These are phyloP conservation scores for Cladorrhinum sp. DNA, from an alignment of 2,329 filamentous ascomycete species.

Conservation along the genomic window DNA sequence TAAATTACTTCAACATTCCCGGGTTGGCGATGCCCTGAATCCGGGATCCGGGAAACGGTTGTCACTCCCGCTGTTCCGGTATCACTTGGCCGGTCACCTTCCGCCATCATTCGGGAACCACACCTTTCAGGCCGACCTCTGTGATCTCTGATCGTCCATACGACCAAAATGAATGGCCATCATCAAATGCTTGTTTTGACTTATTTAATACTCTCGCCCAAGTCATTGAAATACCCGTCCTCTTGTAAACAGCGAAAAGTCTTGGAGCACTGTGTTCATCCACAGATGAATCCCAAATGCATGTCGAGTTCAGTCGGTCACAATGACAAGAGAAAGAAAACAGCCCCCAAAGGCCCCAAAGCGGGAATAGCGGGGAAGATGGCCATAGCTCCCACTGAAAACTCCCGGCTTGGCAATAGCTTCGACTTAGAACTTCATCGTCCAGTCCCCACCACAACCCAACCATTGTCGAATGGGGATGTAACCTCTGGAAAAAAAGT, in stretches of 20 bases:
- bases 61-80: neutral
- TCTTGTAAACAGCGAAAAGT: no score
- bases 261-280: neutral
- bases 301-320: neutral
- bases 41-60: neutral
- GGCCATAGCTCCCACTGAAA: neutral
- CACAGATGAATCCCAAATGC: no score
- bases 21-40: no score
- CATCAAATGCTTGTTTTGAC: neutral
- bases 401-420: conserved; percentile 1
- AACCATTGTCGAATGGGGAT: neutral
- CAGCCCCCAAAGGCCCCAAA: no score
- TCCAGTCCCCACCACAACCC: neutral
- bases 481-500: neutral
- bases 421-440: neutral
- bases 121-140: neutral
- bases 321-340: neutral
- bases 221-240: no score
- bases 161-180: neutral
- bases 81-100: neutral
- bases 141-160: neutral
- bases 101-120: neutral
- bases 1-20: neutral
- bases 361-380: neutral
- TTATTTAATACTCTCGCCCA: no score